Evolutionary conservation across 768 basidiomycete genomes (phyloP).

Genomic region (Xerocomellus amylosporus): DNA sequence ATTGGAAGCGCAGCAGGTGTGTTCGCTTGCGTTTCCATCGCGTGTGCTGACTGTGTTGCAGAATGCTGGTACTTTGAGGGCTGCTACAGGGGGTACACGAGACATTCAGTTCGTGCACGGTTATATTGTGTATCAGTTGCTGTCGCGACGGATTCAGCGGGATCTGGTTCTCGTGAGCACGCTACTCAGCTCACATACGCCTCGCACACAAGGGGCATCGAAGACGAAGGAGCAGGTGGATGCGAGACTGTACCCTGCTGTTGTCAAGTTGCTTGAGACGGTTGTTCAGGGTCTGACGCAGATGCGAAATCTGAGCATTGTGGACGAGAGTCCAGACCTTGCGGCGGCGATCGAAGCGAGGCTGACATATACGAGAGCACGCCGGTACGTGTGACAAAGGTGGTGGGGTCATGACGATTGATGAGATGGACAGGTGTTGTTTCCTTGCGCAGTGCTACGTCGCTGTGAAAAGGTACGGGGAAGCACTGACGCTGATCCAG

Average conservation of each 20-base stretch:
- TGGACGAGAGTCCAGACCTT: constrained; percentile 86
- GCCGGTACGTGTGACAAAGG: constrained; percentile 47
- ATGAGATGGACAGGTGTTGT: constrained; percentile 49
- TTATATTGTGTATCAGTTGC: constrained; percentile 83
- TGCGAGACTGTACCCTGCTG: constrained; percentile 72
- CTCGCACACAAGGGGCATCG: constrained; percentile 21
- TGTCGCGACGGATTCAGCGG: constrained; percentile 83
- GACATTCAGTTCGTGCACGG: constrained; percentile 85
- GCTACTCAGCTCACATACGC: constrained; percentile 46
- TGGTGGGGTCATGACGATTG: not conserved
- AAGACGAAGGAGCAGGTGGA: constrained; percentile 55
- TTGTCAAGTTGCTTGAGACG: constrained; percentile 86
- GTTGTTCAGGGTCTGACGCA: constrained; percentile 81
- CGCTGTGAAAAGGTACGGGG: constrained; percentile 65
- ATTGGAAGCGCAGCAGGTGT: constrained; percentile 80
- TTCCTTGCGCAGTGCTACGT: constrained; percentile 78
- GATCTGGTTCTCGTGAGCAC: constrained; percentile 79
- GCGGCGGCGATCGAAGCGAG: constrained; percentile 75
- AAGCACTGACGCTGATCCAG: constrained; percentile 68
- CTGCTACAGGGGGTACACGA: constrained; percentile 47
- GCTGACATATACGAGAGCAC: constrained; percentile 69
- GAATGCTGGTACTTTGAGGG: constrained; percentile 40
- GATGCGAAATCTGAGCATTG: constrained; percentile 77
- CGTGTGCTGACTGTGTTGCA: constrained; percentile 25
- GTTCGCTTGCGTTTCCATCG: constrained; percentile 2